These are phyloP conservation scores for Penicillium sp. DNA, from an alignment of 2,329 filamentous ascomycete species.

Conservation along the genomic window DNA sequence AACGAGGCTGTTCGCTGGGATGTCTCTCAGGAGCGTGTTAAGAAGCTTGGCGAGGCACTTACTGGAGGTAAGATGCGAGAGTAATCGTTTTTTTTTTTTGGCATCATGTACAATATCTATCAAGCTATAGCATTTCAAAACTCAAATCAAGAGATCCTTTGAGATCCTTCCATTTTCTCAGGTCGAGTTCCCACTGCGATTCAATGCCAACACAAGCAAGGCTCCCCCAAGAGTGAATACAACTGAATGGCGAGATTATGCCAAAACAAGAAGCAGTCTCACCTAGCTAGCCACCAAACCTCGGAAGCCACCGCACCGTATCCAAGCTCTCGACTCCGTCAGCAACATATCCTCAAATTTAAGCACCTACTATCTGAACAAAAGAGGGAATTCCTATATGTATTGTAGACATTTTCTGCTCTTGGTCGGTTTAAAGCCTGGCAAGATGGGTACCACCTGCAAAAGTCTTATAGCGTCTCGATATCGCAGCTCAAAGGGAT, in stretches of 20 bases:
- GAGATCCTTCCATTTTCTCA: background rate
- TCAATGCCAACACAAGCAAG: background rate
- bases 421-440: background rate
- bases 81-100: slow-evolving; percentile 2
- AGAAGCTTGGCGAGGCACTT: slow-evolving; percentile 64
- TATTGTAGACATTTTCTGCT: background rate
- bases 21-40: slow-evolving; percentile 58
- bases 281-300: background rate
- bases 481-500: background rate
- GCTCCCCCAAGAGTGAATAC: background rate
- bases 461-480: background rate
- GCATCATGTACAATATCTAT: slow-evolving; percentile 28
- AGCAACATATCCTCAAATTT: background rate
- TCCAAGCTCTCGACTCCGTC: background rate
- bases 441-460: background rate
- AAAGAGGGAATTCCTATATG: background rate
- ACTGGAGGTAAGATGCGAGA: slow-evolving; percentile 63
- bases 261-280: background rate
- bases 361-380: background rate
- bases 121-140: slow-evolving; percentile 19
- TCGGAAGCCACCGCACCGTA: background rate
- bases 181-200: background rate
- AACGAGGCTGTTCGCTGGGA: slow-evolving; percentile 39
- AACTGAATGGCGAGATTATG: background rate
- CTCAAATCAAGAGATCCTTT: slow-evolving; percentile 7